These are phyloP conservation scores for Pythium scleroteichum DNA, from an alignment of 352 stramenopile genomes.

Conservation along the genomic window DNA sequence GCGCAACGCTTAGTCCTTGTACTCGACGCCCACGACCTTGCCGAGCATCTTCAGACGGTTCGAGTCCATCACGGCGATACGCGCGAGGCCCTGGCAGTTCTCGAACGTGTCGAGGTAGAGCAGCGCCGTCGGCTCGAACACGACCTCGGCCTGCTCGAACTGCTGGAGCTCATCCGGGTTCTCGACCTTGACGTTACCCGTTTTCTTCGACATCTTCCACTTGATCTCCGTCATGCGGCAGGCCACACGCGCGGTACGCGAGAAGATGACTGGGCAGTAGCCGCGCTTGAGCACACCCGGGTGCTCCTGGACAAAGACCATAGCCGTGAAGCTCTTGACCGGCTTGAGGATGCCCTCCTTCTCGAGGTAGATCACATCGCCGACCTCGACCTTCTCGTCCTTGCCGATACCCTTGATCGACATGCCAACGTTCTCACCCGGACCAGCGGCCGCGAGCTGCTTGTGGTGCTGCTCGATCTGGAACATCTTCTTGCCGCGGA, in stretches of 20 bases:
- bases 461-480: constrained; percentile 86
- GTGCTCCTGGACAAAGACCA: constrained; percentile 79
- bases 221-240: constrained; percentile 84
- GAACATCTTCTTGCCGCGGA: constrained; percentile 70
- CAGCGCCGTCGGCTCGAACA: constrained; percentile 68
- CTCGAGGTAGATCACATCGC: constrained; percentile 44
- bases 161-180: constrained; percentile 73
- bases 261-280: constrained; percentile 81
- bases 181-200: constrained; percentile 73
- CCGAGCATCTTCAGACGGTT: constrained; percentile 86
- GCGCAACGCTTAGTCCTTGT: constrained; percentile 38
- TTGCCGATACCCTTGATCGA: constrained; percentile 81
- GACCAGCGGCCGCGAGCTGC: constrained; percentile 51
- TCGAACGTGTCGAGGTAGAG: constrained; percentile 83
- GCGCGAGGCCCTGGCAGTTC: constrained; percentile 67
- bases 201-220: constrained; percentile 88
- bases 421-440: constrained; percentile 80
- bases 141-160: constrained; percentile 76
- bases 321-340: constrained; percentile 71
- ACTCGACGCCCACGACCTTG: constrained; percentile 58
- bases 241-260: constrained; percentile 78
- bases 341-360: constrained; percentile 45
- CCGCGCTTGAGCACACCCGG: constrained; percentile 73
- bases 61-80: constrained; percentile 87
- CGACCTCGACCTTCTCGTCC: constrained; percentile 68